Base-by-base conservation (phyloP, 768 basidiomycete species). In the Cystobasidium tubakii region DNA sequence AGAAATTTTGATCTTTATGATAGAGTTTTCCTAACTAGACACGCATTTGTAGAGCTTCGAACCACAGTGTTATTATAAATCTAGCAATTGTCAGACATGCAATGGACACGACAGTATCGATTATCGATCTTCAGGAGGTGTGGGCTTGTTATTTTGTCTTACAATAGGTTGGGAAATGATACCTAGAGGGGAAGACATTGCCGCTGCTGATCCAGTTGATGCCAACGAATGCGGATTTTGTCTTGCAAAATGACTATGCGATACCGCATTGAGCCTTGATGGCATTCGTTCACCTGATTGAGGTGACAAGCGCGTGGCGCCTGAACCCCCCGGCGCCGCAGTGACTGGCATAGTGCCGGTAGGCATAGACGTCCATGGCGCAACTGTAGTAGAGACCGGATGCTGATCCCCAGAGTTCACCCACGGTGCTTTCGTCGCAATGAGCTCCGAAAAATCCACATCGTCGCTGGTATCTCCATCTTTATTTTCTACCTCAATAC, bases 191-290 rank as follows among this genome's bases (percentile, higher is more conserved):
- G 54, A 57, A 1, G 54, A 33, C 69, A 71, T 71, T 9, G 69
- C 69, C 10, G 69, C 53, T 10, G 69, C 69, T 23, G 69, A 71
- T 1, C 69, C 69, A 15, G 69, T 71, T 15, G 69, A 31, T n/a
- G 53, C 54, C 27, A 71, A 54, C 55, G 69, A 60, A 21, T 50
- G 3, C 19, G 2, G 12, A 6, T 15, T 23, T 46, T 25, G 42
- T 50, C 44, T 25, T 54, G 29, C n/a, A 4, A 53, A 2, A 3
- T 27, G 42, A 23, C 13, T 21, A 55, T 46, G 66, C 43, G 31
- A 43, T 7, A 10, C 42, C 13, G 31, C 29, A 23, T 33, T 17
- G 39, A 65, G 29, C 23, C 36, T 23, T 25, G 31, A 21, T 7
- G 36, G 63, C 7, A 42, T 42, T 12, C 9, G 27, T 39, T 12